Evolutionary conservation across 2,329 filamentous ascomycete genomes (phyloP), one percentile per base, ranked within the genome.

Genomic region (Trichoderma pleuroti): DNA sequence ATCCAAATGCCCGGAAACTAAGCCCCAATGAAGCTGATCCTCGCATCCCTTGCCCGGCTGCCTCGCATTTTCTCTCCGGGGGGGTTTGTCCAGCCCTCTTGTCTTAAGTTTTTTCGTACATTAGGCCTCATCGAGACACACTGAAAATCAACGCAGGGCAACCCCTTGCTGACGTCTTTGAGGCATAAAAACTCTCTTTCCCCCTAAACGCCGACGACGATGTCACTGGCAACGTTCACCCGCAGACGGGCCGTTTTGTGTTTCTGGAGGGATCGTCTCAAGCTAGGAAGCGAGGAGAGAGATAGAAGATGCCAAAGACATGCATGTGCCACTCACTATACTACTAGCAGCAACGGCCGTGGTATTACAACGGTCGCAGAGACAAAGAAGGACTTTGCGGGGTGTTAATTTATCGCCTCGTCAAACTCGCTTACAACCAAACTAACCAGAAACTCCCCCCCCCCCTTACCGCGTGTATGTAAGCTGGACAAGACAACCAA

Each of bases 1-100:
- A 46, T 62, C 60, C 60, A 62, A 32, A n/a, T 62, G 60, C 36
- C 60, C 60, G 60, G 36, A 46, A 62, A 39, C 60, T 39, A 62
- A 39, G 18, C 60, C 26, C 26, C 36, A 62, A 30, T 26, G 36
- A 62, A 30, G 24, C 60, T 62, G 60, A 62, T 62, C 26, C 39
- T 30, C 36, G 16, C 26, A 30, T 30, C 18, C 60, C 60, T 62
- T 62, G 60, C 39, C 36, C 18, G 39, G 36, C 42, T 62, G 60
- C 36, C 18, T 18, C 60, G 36, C 60, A 52, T 52, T n/a, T n/a
- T n/a, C 21, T 42, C 28, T 28, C 26, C 26, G 24, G 24, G 24
- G 14, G 24, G 5, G 39, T 16, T 28, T 28, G 52, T 18, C 52
- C 26, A 26, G 21, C 24, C 52, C 24, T 56, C 24, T 56, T 56